A percentile compares a stretch with the other conserved stretches of the same genome.
Conservation (phyloP, 805 yeast species). For the Kodamaea jinghongensis region DNA sequence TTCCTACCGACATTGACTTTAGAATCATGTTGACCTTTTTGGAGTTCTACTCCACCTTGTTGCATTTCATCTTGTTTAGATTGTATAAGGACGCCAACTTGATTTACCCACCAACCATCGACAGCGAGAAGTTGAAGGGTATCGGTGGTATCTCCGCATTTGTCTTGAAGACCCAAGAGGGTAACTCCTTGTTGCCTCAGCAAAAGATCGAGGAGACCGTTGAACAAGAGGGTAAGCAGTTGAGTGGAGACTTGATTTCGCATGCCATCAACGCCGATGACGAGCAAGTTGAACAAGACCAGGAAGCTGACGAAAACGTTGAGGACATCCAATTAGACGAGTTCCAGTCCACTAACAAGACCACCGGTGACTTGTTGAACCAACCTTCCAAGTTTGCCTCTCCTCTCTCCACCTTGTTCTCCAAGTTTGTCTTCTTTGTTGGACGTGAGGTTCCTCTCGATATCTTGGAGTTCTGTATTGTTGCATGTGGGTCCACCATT, state of each 20-base stretch:
- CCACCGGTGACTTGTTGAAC: conserved; percentile 63
- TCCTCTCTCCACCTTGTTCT: conserved; percentile 63
- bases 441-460: conserved; percentile 97
- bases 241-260: conserved; percentile 41
- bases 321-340: conserved; percentile 53
- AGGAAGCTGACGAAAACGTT: conserved; percentile 29
- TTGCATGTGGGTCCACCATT: conserved; percentile 82
- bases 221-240: conserved; percentile 30
- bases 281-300: conserved; percentile 33
- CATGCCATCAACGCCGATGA: conserved; percentile 54
- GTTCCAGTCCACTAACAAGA: conserved; percentile 60
- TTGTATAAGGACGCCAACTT: conserved; percentile 82
- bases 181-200: conserved; percentile 38
- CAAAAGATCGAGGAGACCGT: neutral
- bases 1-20: conserved; percentile 93
- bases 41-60: conserved; percentile 89
- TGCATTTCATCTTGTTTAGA: conserved; percentile 83
- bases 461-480: conserved; percentile 79
- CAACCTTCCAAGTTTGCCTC: conserved; percentile 62
- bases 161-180: conserved; percentile 58
- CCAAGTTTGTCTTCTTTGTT: conserved; percentile 74
- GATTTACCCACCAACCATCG: conserved; percentile 88
- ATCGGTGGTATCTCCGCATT: conserved; percentile 88
- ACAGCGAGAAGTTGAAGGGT: conserved; percentile 68
- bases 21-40: conserved; percentile 94